Evolutionary conservation across 768 basidiomycete genomes (phyloP).

Genomic region (Gelatoporia subvermispora): DNA sequence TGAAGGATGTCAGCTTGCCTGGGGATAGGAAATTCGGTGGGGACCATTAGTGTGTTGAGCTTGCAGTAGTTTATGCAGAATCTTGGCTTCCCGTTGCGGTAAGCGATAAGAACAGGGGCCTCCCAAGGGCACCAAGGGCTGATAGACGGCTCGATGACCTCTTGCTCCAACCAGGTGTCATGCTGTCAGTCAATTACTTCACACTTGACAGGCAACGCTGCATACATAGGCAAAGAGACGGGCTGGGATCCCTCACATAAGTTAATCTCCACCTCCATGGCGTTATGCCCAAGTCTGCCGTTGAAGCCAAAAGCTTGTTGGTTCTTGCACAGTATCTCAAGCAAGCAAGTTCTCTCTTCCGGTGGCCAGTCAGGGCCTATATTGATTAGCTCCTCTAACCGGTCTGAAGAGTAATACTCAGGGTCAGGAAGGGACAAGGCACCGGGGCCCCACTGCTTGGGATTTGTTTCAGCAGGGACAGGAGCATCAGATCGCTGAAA

Average conservation of each 20-base stretch:
- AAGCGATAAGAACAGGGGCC: conserved; percentile 29
- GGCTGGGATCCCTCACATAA: no score
- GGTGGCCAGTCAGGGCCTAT: background rate
- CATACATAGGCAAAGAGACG: no score
- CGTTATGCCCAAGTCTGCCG: no score
- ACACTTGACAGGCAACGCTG: background rate
- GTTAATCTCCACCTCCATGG: no score
- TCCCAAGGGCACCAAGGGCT: conserved; percentile 40
- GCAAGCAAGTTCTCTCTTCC: no score
- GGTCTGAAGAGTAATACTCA: background rate
- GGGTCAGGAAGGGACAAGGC: background rate
- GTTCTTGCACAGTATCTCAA: no score
- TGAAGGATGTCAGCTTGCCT: conserved; percentile 15
- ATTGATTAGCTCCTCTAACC: background rate
- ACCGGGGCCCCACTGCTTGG: background rate
- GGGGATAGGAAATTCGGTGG: conserved; percentile 17
- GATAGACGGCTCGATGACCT: conserved; percentile 34
- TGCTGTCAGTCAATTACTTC: conserved; percentile 2
- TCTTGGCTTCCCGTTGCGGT: conserved; percentile 32
- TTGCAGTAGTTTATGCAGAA: conserved; percentile 32
- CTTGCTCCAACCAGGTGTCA: conserved; percentile 16
- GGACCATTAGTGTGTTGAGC: conserved; percentile 21
- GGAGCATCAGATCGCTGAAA: background rate
- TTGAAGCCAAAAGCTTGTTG: no score
- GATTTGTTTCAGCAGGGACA: background rate